phyloP scores from a whole-genome alignment of 176 grass and related monocot species.

The Urochloa ruziziensis region DNA sequence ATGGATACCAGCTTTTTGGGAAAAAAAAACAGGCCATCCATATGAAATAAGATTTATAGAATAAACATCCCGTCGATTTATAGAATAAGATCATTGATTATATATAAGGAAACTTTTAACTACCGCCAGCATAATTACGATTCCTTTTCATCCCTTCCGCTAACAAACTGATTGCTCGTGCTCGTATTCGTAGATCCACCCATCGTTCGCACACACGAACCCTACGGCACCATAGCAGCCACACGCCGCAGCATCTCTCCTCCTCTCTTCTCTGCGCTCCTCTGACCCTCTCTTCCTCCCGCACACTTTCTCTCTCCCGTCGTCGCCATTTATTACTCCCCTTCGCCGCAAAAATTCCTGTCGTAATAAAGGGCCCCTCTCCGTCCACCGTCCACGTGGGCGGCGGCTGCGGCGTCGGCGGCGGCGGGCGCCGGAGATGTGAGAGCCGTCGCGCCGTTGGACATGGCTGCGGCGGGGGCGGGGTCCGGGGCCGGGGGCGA shows the following conservation, averaged over 20 bases:
- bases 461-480: conserved; percentile 48
- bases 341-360: background rate
- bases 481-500: conserved; percentile 5
- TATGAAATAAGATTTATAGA: background rate
- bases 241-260: background rate
- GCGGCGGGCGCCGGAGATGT: conserved; percentile 52
- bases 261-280: background rate
- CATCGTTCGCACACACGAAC: background rate
- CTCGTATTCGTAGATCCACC: conserved; percentile 15
- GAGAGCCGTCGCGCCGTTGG: conserved; percentile 45
- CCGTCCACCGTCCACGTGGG: conserved; percentile 33
- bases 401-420: background rate
- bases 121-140: background rate
- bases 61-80: background rate
- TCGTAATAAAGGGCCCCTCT: background rate
- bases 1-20: no score
- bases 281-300: background rate
- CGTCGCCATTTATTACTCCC: conserved; percentile 18
- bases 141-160: background rate
- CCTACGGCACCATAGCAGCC: background rate
- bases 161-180: conserved; percentile 11
- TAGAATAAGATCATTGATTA: background rate
- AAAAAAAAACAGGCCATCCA: background rate
- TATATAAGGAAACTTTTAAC: background rate
- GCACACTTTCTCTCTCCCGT: background rate